Conservation (phyloP, 805 yeast genomes). For the Wickerhamomyces mucosus region DNA sequence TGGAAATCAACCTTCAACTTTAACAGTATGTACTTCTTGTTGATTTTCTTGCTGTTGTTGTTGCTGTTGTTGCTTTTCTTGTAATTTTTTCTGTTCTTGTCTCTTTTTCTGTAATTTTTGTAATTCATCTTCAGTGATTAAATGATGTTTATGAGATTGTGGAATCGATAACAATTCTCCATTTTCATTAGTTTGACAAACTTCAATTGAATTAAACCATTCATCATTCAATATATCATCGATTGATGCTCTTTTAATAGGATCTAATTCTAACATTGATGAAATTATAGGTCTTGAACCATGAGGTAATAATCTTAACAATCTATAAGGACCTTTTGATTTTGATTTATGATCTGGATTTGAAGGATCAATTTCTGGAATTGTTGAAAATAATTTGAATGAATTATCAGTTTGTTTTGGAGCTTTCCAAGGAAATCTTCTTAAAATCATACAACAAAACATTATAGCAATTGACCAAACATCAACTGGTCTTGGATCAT, state of each 20-base stretch:
- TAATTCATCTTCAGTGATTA: slow-evolving; percentile 59
- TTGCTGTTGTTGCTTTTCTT: slow-evolving; percentile 20
- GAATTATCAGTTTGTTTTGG: slow-evolving; percentile 75
- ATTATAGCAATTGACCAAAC: slow-evolving; percentile 93
- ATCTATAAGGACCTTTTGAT: slow-evolving; percentile 59
- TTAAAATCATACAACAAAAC: slow-evolving; percentile 80
- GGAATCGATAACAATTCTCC: slow-evolving; percentile 19
- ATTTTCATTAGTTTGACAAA: slow-evolving; percentile 32
- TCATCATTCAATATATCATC: slow-evolving; percentile 42
- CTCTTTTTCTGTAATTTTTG: slow-evolving; percentile 29
- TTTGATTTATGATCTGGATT: slow-evolving; percentile 28
- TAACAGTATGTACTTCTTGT: slow-evolving; percentile 5
- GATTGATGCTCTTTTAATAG: slow-evolving; percentile 48
- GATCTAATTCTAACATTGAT: slow-evolving; percentile 55
- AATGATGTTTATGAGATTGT: slow-evolving; percentile 50
- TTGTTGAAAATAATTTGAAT: slow-evolving; percentile 53
- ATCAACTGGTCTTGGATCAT: slow-evolving; percentile 85
- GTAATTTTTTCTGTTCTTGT: slow-evolving; percentile 20
- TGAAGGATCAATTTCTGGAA: slow-evolving; percentile 23
- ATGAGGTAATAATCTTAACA: slow-evolving; percentile 62
- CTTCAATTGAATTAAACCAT: slow-evolving; percentile 49
- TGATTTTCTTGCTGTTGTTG: slow-evolving; percentile 18
- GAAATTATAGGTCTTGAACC: slow-evolving; percentile 52
- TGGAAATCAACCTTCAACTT: slow-evolving; percentile 15
- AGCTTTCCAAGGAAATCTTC: slow-evolving; percentile 92